phyloP scores from a whole-genome alignment of 257 asterid genomes.

The Solanum peruvianum region DNA sequence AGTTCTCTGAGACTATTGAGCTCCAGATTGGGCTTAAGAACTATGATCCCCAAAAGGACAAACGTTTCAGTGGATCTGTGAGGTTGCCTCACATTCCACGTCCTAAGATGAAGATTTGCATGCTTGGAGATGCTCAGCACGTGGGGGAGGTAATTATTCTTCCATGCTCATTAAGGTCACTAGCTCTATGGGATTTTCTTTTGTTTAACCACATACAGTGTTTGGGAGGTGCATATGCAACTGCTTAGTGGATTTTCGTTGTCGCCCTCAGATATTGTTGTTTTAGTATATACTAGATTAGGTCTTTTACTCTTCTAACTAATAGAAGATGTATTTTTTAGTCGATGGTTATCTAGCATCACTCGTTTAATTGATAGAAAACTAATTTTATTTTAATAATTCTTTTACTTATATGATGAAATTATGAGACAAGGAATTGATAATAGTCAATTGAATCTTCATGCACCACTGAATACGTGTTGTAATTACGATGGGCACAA shows the following conservation, averaged over 20 bases:
- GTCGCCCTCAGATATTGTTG: not conserved
- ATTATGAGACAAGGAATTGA: not conserved
- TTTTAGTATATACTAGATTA: not conserved
- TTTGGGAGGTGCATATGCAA: not conserved
- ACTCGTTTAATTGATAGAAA: not conserved
- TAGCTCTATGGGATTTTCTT: not conserved
- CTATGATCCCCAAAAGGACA: conserved; percentile 17
- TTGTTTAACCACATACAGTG: not conserved
- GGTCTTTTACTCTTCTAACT: not conserved
- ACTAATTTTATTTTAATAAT: not conserved
- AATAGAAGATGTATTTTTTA: not conserved
- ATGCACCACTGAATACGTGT: not conserved
- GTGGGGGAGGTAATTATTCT: not conserved
- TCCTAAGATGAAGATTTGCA: not conserved
- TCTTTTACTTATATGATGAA: no score
- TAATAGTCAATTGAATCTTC: not conserved
- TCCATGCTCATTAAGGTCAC: not conserved
- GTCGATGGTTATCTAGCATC: not conserved
- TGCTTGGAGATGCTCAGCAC: conserved; percentile 4
- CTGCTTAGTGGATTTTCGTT: not conserved
- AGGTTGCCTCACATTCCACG: not conserved
- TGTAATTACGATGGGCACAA: not conserved
- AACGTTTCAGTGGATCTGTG: conserved; percentile 4
- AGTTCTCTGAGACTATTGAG: not conserved
- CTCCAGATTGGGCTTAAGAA: conserved; percentile 5